phyloP scores from a whole-genome alignment of 164 flowering plant species.

The Macadamia integrifolia region DNA sequence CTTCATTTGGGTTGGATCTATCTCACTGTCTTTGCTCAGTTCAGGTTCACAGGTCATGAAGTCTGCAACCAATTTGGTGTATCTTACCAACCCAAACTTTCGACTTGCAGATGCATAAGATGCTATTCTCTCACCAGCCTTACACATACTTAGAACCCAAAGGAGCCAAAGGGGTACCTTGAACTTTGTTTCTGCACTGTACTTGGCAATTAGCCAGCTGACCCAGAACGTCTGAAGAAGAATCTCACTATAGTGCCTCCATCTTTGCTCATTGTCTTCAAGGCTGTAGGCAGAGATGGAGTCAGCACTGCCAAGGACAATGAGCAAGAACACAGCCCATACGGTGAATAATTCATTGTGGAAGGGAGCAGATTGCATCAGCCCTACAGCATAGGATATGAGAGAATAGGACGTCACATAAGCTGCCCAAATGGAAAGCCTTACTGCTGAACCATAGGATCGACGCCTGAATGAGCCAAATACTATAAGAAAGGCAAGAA shows the following conservation, averaged over 20 bases:
- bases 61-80: not conserved
- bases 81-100: not conserved
- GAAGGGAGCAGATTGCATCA: not conserved
- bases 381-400: not conserved
- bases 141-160: not conserved
- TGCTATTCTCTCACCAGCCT: not conserved
- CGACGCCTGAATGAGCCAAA: slow-evolving; percentile 5
- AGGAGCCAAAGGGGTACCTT: not conserved
- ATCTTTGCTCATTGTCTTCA: slow-evolving; percentile 6
- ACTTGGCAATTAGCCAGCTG: not conserved
- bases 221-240: not conserved
- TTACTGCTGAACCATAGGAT: not conserved
- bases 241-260: not conserved
- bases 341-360: not conserved
- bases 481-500: not conserved
- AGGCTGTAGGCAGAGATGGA: slow-evolving; percentile 6
- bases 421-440: not conserved
- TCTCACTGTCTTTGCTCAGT: not conserved
- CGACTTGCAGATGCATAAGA: not conserved
- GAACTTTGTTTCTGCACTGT: not conserved
- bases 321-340: not conserved
- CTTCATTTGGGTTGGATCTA: not conserved
- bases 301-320: not conserved
- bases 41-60: slow-evolving; percentile 5
- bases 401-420: not conserved